Percentiles rank a stretch among this genome's conserved stretches.
phyloP scores from a whole-genome alignment of 2,329 filamentous ascomycete genomes.

The Fonsecaea erecta region DNA sequence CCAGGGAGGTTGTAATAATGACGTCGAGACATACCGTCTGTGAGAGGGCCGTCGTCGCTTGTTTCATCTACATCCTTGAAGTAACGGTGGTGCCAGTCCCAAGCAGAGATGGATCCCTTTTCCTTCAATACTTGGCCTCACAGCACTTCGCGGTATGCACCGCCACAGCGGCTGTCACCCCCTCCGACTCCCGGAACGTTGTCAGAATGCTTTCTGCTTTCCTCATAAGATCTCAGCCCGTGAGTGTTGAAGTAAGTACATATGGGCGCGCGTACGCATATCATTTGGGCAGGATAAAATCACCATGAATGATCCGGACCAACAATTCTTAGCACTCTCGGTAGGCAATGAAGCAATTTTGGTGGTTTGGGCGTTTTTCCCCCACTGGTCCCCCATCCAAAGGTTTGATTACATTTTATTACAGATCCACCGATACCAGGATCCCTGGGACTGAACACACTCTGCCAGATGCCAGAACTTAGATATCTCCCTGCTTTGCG shows the following conservation, averaged over 20 bases:
- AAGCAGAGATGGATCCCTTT: neutral
- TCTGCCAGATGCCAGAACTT: neutral
- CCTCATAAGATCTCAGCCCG: no score
- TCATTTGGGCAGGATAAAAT: neutral
- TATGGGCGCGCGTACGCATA: no score
- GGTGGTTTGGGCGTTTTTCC: neutral
- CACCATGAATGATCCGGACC: neutral
- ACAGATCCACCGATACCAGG: neutral
- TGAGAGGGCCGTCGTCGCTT: neutral
- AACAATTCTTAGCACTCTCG: neutral
- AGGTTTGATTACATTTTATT: conserved; percentile 14
- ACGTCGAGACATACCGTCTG: neutral
- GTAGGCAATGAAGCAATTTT: neutral
- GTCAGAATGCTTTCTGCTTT: neutral
- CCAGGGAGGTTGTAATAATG: neutral
- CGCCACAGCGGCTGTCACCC: neutral
- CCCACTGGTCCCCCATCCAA: no score
- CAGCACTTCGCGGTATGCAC: neutral
- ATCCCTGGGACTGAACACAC: neutral
- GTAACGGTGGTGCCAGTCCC: neutral
- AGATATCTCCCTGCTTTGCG: neutral
- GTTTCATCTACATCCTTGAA: neutral
- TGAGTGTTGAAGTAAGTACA: no score
- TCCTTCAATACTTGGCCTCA: neutral
- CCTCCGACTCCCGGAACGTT: neutral